Evolutionary conservation across 2,329 filamentous ascomycete genomes (phyloP).

Genomic region (Fusarium sp.): DNA sequence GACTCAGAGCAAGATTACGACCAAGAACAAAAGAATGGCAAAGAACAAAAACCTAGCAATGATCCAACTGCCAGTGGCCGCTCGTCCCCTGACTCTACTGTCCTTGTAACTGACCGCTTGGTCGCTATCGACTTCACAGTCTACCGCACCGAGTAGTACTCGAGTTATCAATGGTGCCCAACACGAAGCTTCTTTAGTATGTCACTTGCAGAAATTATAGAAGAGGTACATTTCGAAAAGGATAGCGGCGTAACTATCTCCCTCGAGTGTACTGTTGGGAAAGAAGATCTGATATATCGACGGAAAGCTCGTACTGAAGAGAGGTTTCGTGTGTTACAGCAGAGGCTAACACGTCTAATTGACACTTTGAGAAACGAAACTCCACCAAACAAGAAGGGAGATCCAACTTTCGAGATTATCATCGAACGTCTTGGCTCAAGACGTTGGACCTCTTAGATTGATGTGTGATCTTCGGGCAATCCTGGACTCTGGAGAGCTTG

Average conservation of each 20-base stretch:
- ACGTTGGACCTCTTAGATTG: background rate
- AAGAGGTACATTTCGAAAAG: background rate
- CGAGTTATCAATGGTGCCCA: background rate
- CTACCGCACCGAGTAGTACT: background rate
- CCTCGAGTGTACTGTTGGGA: background rate
- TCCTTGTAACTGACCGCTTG: background rate
- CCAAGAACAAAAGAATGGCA: background rate
- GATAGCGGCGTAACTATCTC: background rate
- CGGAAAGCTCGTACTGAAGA: background rate
- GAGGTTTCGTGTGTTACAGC: background rate
- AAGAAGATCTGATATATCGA: background rate
- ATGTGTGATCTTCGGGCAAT: background rate
- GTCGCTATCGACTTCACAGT: background rate
- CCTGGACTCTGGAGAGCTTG: background rate
- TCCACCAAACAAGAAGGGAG: background rate
- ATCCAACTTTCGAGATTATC: background rate
- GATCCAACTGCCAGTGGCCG: background rate
- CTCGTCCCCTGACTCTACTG: background rate
- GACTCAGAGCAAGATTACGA: too few relatives aligned
- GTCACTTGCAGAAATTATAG: background rate
- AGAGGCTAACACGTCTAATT: background rate
- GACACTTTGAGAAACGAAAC: background rate
- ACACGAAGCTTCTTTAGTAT: background rate
- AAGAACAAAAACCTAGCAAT: background rate
- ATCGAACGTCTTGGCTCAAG: background rate